These are phyloP conservation scores for Moesziomyces sp. DNA, from an alignment of 1,284 basidiomycete genomes.

Conservation along the genomic window DNA sequence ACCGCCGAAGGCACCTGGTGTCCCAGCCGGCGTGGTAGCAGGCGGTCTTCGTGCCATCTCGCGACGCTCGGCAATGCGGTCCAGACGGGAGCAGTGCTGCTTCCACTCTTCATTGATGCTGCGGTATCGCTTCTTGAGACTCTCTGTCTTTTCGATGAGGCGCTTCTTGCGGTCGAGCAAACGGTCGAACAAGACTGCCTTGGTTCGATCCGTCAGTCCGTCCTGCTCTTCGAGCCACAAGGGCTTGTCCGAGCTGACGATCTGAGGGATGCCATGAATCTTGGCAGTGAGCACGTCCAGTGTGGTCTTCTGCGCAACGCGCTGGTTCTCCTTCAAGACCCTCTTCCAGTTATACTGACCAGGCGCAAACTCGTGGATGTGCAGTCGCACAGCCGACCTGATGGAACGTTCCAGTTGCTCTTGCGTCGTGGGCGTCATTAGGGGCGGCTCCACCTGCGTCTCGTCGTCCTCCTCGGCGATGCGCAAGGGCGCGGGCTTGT, in stretches of 20 bases:
- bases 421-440: slow-evolving; percentile 46
- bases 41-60: slow-evolving; percentile 43
- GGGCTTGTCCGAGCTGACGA: slow-evolving; percentile 31
- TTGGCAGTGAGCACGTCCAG: slow-evolving; percentile 42
- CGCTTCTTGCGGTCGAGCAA: slow-evolving; percentile 44
- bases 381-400: slow-evolving; percentile 10
- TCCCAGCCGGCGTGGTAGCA: slow-evolving; percentile 35
- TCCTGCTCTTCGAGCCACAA: slow-evolving; percentile 51
- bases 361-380: slow-evolving; percentile 8
- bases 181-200: slow-evolving; percentile 33
- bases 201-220: slow-evolving; percentile 22
- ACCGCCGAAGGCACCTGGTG: slow-evolving; percentile 32
- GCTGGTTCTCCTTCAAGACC: slow-evolving; percentile 43
- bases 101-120: slow-evolving; percentile 60
- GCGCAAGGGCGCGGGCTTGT: slow-evolving; percentile 15
- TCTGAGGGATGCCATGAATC: slow-evolving; percentile 46
- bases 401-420: slow-evolving; percentile 40
- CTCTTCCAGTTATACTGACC: slow-evolving; percentile 21
- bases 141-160: slow-evolving; percentile 53
- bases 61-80: slow-evolving; percentile 54
- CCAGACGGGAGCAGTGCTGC: slow-evolving; percentile 57
- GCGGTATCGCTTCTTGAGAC: slow-evolving; percentile 57
- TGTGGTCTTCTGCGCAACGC: slow-evolving; percentile 38
- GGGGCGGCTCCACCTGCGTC: slow-evolving; percentile 27
- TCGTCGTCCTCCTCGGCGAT: slow-evolving; percentile 40